Conservation (phyloP, 2,329 filamentous ascomycete genomes). For the Magnaporthiopsis rhizophila region DNA sequence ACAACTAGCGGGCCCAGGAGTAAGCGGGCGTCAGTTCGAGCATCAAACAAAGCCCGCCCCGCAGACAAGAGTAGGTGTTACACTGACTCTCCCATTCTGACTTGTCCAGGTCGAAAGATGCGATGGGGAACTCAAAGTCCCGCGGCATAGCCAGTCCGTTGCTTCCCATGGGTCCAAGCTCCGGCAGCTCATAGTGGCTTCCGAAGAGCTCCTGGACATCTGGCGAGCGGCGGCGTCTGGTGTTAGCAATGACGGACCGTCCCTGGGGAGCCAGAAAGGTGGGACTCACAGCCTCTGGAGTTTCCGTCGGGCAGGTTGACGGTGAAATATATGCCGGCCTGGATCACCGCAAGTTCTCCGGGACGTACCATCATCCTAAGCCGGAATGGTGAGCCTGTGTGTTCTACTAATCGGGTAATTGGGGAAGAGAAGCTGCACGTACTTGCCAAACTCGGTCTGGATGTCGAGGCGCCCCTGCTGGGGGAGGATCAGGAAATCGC, state of each 20-base stretch:
- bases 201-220: constrained; percentile 57
- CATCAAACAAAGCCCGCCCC: not conserved
- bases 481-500: constrained; percentile 58
- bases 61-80: not conserved
- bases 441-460: constrained; percentile 57
- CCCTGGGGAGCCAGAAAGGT: not conserved
- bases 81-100: constrained; percentile 34
- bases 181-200: constrained; percentile 55
- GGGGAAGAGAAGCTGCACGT: not conserved
- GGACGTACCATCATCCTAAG: constrained; percentile 40
- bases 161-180: constrained; percentile 58
- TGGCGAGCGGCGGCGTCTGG: not conserved
- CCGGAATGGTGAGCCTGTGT: constrained; percentile 28
- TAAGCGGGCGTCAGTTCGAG: not conserved
- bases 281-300: not conserved
- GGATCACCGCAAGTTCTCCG: constrained; percentile 60
- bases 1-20: constrained; percentile 30
- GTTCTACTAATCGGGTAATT: not conserved
- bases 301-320: constrained; percentile 37
- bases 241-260: constrained; percentile 36
- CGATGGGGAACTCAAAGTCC: constrained; percentile 59
- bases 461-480: constrained; percentile 59
- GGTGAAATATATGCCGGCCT: constrained; percentile 55
- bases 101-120: constrained; percentile 48
- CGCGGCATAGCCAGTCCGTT: constrained; percentile 55